These are phyloP conservation scores for Phaeophleospora eucalypticola DNA, from an alignment of 2,329 filamentous ascomycete genomes.

Conservation along the genomic window DNA sequence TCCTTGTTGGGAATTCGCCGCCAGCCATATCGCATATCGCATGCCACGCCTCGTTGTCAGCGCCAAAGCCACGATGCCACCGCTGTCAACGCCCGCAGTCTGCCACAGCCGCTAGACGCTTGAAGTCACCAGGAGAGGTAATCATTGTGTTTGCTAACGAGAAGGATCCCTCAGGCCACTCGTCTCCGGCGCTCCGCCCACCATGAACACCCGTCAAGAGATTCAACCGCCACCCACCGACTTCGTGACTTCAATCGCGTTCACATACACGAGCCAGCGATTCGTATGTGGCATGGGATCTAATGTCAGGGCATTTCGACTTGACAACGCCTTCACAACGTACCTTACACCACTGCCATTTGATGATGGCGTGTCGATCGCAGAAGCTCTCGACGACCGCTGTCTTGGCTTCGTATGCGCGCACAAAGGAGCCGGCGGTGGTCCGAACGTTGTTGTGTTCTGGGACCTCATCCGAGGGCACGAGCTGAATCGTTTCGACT, in stretches of 20 bases:
- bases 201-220: slow-evolving; percentile 84
- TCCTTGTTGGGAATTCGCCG: neutral
- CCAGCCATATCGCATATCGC: neutral
- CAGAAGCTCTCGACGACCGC: slow-evolving; percentile 33
- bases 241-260: slow-evolving; percentile 74
- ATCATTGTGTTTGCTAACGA: too few relatives aligned
- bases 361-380: slow-evolving; percentile 27
- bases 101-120: neutral
- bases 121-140: neutral
- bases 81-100: neutral
- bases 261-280: slow-evolving; percentile 79
- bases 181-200: too few relatives aligned
- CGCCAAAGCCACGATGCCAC: neutral
- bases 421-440: slow-evolving; percentile 50
- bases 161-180: too few relatives aligned
- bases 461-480: slow-evolving; percentile 85
- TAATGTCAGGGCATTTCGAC: slow-evolving; percentile 60
- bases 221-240: slow-evolving; percentile 74
- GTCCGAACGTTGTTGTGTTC: slow-evolving; percentile 46
- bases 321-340: slow-evolving; percentile 35
- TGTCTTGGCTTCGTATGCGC: slow-evolving; percentile 88
- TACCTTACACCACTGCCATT: slow-evolving; percentile 19
- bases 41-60: too few relatives aligned
- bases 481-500: slow-evolving; percentile 70
- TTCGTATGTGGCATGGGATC: slow-evolving; percentile 84